Evolutionary conservation across 2,329 filamentous ascomycete species (phyloP), one percentile per base, ranked within the genome.

Genomic region (Verticillium nubilum): DNA sequence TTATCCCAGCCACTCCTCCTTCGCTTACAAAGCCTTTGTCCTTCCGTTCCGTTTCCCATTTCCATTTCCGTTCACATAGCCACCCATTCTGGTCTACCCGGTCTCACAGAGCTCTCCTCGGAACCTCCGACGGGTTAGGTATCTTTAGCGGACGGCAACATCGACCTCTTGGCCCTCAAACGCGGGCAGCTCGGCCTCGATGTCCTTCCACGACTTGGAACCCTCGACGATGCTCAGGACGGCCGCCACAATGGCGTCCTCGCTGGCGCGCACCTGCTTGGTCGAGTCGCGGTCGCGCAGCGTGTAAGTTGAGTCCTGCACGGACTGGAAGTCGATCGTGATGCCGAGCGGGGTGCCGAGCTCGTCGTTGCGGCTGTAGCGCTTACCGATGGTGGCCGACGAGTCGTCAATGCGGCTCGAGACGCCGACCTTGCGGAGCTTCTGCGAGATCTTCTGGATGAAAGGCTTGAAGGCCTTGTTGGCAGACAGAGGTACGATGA

Each of bases 281-380:
- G 91, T 97, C 50, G 88, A 89, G 77, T 98, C 95, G 64, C 92
- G 88, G 73, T 98, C 94, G 71, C 94, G 83, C 65, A 98, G 84
- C 1, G 94, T 98, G 70, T 96, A 85, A 7, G 89, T 90, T 71
- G 86, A 86, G 73, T 97, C 92, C 76, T 96, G 87, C 66, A 97
- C 80, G 54, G 91, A 96, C 80, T 98, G 91, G 84, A 97, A 98
- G 75, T 98, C 94, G 61, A 98, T 86, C 0, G 94, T 98, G 74
- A 98, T 88, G 71, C 92, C 94, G 65, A 97, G 88, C 7, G 94
- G 92, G 52, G 95, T 98, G 69, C 94, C 95, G 61, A 97, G 85
- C 78, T 98, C 94, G 74, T 98, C 94, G 73, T 97, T 97, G 69
- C 95, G 88, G 72, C 90, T 87, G 76, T 96, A 98, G 58, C 94